Conservation (phyloP, 345 rosid genomes). For the Boechera divaricarpa region DNA sequence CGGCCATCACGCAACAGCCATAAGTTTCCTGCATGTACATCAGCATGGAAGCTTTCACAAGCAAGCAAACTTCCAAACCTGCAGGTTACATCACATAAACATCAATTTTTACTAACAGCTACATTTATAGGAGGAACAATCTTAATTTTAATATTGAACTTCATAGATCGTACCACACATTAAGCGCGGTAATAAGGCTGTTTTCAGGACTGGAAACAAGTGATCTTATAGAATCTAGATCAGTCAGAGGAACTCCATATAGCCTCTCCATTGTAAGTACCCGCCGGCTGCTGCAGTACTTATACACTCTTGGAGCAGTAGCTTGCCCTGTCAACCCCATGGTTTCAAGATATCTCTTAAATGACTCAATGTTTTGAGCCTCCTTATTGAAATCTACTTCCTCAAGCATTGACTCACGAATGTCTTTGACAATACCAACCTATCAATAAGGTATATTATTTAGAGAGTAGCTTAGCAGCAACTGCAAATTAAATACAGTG, state of each 20-base stretch:
- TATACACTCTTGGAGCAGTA: slow-evolving; percentile 88
- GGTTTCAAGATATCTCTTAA: slow-evolving; percentile 77
- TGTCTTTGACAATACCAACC: slow-evolving; percentile 92
- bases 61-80: slow-evolving; percentile 99
- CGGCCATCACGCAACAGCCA: slow-evolving; percentile 97
- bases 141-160: slow-evolving; percentile 13
- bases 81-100: slow-evolving; percentile 30
- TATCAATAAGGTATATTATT: slow-evolving; percentile 37
- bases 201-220: slow-evolving; percentile 87
- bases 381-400: slow-evolving; percentile 96
- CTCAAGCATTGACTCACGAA: slow-evolving; percentile 95
- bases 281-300: slow-evolving; percentile 80
- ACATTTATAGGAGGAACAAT: not conserved
- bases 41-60: slow-evolving; percentile 96
- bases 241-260: slow-evolving; percentile 98
- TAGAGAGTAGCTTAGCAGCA: slow-evolving; percentile 14
- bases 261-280: slow-evolving; percentile 97
- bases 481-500: not conserved
- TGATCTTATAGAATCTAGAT: slow-evolving; percentile 87
- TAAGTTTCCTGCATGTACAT: slow-evolving; percentile 97
- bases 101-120: slow-evolving; percentile 6
- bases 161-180: slow-evolving; percentile 72
- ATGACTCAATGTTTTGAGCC: slow-evolving; percentile 79
- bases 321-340: slow-evolving; percentile 93
- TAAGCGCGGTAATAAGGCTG: slow-evolving; percentile 93